Conservation (phyloP, 345 rosid genomes). For the Mallotus nudiflorus region DNA sequence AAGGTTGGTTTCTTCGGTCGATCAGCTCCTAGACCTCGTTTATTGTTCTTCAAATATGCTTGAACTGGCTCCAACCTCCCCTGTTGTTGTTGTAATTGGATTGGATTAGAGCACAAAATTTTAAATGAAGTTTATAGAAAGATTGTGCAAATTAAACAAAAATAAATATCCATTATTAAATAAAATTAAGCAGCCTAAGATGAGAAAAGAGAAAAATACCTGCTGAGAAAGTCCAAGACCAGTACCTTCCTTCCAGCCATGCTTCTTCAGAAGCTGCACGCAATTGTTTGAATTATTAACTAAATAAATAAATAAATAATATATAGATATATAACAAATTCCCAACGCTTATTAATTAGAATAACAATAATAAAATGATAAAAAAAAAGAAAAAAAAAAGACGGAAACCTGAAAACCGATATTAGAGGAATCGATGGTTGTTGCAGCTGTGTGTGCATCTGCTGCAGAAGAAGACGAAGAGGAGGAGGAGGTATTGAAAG, state of each 20-base stretch:
- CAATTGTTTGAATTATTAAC: background rate
- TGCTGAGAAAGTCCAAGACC: constrained; percentile 84
- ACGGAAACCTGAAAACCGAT: constrained; percentile 67
- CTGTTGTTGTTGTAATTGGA: too few species aligned
- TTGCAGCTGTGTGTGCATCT: too few species aligned
- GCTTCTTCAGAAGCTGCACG: constrained; percentile 80
- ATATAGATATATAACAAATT: too few species aligned
- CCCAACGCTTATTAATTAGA: too few species aligned
- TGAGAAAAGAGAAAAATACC: constrained; percentile 30
- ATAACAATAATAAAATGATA: background rate
- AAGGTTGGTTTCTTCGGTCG: constrained; percentile 38
- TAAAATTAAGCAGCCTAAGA: too few species aligned
- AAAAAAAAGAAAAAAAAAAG: background rate
- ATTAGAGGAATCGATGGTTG: constrained; percentile 63
- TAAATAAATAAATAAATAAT: too few species aligned
- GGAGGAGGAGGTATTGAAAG: constrained; percentile 18
- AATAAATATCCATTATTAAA: too few species aligned
- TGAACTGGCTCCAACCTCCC: constrained; percentile 78
- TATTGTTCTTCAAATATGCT: constrained; percentile 58
- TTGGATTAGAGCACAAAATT: constrained; percentile 1
- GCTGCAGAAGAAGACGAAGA: too few species aligned
- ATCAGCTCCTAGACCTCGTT: constrained; percentile 76
- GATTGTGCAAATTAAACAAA: too few species aligned
- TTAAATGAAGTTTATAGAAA: too few species aligned
- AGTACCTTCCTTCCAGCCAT: constrained; percentile 95